Base-by-base conservation (phyloP, 352 stramenopile species). In the Globisporangium sylvaticum region DNA sequence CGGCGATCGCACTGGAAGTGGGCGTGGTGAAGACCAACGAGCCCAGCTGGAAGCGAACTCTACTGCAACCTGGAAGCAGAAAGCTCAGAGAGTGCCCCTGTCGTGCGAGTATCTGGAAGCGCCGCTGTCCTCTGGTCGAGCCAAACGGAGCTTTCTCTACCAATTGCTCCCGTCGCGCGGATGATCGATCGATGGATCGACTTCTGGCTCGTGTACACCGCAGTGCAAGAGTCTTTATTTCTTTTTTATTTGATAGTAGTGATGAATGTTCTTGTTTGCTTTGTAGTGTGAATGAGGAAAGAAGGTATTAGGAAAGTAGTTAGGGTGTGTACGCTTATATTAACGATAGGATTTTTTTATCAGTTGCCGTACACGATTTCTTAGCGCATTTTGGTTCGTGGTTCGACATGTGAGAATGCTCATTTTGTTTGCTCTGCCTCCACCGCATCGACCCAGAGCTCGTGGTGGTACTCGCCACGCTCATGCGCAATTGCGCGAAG, bases 91-190 rank as follows among this genome's bases (percentile, higher is more conserved):
- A 4, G 25, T 55, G 6, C 46, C 46, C 22, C 32, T 12, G 1
- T 48, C 64, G 15, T 65, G 64, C 22, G 6, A 6, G 31, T 65
- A 69, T 27, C 44, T 69, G 22, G 64, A 69, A 39, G 64, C 64
- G 4, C 64, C 57, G 29, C 10, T 69, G 32, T 27, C 44, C 24
- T 58, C 64, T 8, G 57, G 64, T 3, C 56, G 20, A 44, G 29
- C 22, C 20, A 62, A 46, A 15, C 46, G 9, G 42, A 68, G 63
- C 25, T 57, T 68, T 25, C 18, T 68, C 27, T 63, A 58, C 44
- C 54, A 56, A 1, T 20, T 63, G 37, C 63, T 68, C 1, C 54
- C 63, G 3, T n/a, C 54, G 12, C 63, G 61, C 34, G 60, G 61
- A 60, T 50, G n/a, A n/a, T n/a, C n/a, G n/a, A n/a, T n/a, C n/a